Conservation (phyloP, 495 filamentous ascomycete species). For the Echria macrotheca region DNA sequence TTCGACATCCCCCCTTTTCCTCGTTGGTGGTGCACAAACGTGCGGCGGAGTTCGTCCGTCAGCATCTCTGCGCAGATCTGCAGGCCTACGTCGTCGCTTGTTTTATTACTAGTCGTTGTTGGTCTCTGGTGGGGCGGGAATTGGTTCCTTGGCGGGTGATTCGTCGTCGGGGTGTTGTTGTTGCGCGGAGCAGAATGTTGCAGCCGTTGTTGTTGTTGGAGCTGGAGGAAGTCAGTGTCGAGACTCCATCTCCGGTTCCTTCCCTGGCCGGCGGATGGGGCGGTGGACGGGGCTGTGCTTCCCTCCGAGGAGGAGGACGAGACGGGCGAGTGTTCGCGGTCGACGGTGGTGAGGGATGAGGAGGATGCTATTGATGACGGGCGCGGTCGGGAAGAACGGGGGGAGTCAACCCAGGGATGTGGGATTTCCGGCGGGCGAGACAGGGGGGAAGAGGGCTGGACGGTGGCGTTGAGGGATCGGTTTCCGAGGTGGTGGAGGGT, state of each 20-base stretch:
- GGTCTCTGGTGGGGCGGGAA: neutral
- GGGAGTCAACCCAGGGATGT: too few relatives aligned
- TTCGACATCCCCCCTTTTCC: neutral
- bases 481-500: too few relatives aligned
- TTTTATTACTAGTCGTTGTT: neutral
- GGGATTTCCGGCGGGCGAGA: too few relatives aligned
- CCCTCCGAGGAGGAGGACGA: neutral
- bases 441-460: too few relatives aligned
- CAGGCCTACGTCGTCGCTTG: slow-evolving; percentile 13
- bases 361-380: neutral
- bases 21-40: neutral
- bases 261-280: neutral
- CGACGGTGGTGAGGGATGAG: slow-evolving; percentile 5
- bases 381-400: neutral
- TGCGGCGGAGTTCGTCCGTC: slow-evolving; percentile 17
- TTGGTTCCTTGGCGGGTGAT: neutral
- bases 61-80: slow-evolving; percentile 19
- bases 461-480: too few relatives aligned
- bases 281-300: neutral
- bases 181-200: too few relatives aligned
- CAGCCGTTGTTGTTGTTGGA: too few relatives aligned
- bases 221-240: too few relatives aligned
- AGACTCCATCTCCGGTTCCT: too few relatives aligned
- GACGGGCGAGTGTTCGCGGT: neutral
- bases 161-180: neutral